Evolutionary conservation across 164 flowering plant species (phyloP).

Genomic region (Malania oleifera): DNA sequence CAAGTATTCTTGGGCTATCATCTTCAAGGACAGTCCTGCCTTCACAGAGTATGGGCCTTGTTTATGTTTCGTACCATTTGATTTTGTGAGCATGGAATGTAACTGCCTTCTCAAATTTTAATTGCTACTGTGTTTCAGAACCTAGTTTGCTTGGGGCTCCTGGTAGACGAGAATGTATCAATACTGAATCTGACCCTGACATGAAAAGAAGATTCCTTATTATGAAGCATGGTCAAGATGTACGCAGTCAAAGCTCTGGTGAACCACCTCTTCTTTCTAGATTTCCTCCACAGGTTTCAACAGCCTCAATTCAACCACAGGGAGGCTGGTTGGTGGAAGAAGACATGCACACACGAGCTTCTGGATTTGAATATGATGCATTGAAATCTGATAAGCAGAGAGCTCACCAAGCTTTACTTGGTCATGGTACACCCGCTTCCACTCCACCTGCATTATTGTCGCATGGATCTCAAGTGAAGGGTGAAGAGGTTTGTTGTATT

Average conservation of each 20-base stretch:
- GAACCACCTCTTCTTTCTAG: constrained; percentile 54
- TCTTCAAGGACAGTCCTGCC: constrained; percentile 32
- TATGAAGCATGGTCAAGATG: constrained; percentile 40
- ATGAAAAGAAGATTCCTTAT: constrained; percentile 35
- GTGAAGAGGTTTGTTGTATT: constrained; percentile 48
- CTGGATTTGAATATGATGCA: constrained; percentile 26
- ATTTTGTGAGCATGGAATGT: neutral
- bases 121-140: constrained; percentile 26
- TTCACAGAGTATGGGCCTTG: constrained; percentile 49
- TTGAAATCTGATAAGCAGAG: constrained; percentile 33
- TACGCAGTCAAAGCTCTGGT: constrained; percentile 30
- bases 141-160: constrained; percentile 70
- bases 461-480: constrained; percentile 33
- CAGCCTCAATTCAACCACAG: constrained; percentile 26
- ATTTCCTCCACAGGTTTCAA: constrained; percentile 28
- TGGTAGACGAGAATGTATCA: constrained; percentile 36
- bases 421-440: constrained; percentile 22
- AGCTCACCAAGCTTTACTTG: constrained; percentile 24
- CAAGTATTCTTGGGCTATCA: constrained; percentile 23
- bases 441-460: constrained; percentile 15
- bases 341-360: constrained; percentile 29
- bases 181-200: constrained; percentile 39
- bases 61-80: neutral
- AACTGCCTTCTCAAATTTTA: neutral
- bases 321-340: constrained; percentile 69